Evolutionary conservation across 305 asterid genomes (phyloP).

Genomic region (Plantago lanceolata): DNA sequence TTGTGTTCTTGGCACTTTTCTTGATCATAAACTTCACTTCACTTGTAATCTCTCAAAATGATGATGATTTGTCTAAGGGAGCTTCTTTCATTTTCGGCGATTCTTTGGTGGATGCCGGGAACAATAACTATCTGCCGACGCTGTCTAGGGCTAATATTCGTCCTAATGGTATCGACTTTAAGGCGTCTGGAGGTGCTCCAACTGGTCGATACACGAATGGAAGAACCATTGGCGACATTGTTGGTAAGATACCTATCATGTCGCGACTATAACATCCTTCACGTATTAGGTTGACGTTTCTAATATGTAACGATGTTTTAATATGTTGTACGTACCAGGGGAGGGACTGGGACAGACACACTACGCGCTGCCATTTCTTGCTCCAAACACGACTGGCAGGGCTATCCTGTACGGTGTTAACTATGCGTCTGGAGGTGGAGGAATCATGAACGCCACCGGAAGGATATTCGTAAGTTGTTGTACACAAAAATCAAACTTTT

Average conservation of each 20-base stretch:
- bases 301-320: not conserved
- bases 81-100: slow-evolving; percentile 88
- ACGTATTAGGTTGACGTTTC: not conserved
- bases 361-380: slow-evolving; percentile 72
- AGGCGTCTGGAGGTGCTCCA: slow-evolving; percentile 73
- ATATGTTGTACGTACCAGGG: not conserved
- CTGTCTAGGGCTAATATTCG: slow-evolving; percentile 65
- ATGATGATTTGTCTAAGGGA: slow-evolving; percentile 47
- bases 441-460: slow-evolving; percentile 87
- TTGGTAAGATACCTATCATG: slow-evolving; percentile 41
- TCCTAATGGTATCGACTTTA: slow-evolving; percentile 82
- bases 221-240: slow-evolving; percentile 80
- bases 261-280: not conserved
- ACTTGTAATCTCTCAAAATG: slow-evolving; percentile 32
- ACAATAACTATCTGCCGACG: slow-evolving; percentile 66
- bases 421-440: slow-evolving; percentile 95
- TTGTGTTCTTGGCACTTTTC: slow-evolving; percentile 26
- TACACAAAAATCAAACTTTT: not conserved
- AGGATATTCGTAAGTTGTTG: slow-evolving; percentile 63
- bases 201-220: slow-evolving; percentile 87
- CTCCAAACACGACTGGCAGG: slow-evolving; percentile 79
- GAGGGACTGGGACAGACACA: slow-evolving; percentile 52
- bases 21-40: slow-evolving; percentile 25
- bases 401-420: slow-evolving; percentile 62
- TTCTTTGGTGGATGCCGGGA: slow-evolving; percentile 90